These are phyloP conservation scores for Cryptosporidium sp. DNA, from an alignment of 169 alveolate species.

Conservation along the genomic window DNA sequence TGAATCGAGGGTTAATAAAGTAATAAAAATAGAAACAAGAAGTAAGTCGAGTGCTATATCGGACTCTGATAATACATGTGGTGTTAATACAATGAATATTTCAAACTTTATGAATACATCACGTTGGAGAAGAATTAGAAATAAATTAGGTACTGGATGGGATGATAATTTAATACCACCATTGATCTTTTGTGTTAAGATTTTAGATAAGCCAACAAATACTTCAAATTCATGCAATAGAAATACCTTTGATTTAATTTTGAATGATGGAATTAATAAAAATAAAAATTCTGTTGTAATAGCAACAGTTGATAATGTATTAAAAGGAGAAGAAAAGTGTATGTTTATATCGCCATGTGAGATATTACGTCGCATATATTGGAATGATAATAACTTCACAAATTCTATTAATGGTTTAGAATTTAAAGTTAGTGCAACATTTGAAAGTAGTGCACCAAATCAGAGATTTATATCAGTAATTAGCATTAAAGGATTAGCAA, in stretches of 20 bases:
- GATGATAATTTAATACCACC: conserved; percentile 67
- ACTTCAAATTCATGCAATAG: conserved; percentile 17
- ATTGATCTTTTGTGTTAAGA: conserved; percentile 55
- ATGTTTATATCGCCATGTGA: conserved; percentile 70
- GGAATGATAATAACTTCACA: conserved; percentile 37
- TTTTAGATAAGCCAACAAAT: conserved; percentile 40
- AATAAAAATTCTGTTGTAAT: conserved; percentile 8
- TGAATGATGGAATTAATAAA: conserved; percentile 48
- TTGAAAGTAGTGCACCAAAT: conserved; percentile 25
- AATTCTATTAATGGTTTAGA: conserved; percentile 6
- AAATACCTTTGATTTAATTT: conserved; percentile 35
- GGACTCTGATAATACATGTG: not conserved
- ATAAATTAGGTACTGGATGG: conserved; percentile 69
- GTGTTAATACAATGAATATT: not conserved
- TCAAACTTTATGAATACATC: conserved; percentile 55
- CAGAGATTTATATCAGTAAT: conserved; percentile 22
- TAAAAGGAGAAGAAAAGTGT: conserved; percentile 66
- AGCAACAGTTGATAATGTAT: conserved; percentile 9
- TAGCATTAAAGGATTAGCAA: conserved; percentile 55
- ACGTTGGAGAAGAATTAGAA: conserved; percentile 58
- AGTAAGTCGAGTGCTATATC: not conserved
- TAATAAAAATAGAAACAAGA: conserved; percentile 5
- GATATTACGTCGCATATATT: conserved; percentile 45
- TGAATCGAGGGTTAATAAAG: conserved; percentile 48
- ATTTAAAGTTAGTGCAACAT: conserved; percentile 20